Evolutionary conservation across 202 grass and related monocot species (phyloP), one percentile per base, ranked within the genome.

Genomic region (Panicum virgatum): DNA sequence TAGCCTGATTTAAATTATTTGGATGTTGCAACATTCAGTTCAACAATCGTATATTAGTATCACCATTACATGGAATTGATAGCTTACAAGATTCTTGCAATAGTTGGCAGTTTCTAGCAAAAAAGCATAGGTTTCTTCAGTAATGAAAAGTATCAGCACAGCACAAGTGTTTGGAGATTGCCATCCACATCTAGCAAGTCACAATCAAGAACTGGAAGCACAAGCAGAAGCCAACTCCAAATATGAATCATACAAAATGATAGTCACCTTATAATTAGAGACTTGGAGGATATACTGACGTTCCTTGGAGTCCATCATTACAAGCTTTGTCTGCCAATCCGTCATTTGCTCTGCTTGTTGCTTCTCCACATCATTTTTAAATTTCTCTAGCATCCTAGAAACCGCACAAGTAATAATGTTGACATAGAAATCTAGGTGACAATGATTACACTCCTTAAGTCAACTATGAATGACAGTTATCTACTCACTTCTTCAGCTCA

Each of bases 291-390:
- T 90, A 71, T 99, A 99, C 62, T 99, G 96, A 0, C 92, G 80
- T 48, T 99, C 96, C 77, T 99, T 99, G 8, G 91, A 91, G 83
- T 99, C 96, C 91, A 99, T 92, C 81, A 99, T 99, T 11, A 85
- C 93, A 59, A 99, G 65, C 75, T 99, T 99, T 73, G 89, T 96
- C 38, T 94, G 81, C 96, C 96, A 99, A 72, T 94, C 89, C 0
- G 75, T 65, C 91, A 94, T 90, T 84, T 96, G 93, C 9, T 90
- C 93, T 29, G 75, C 61, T 62, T 92, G 91, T 83, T 96, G 96
- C 83, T 96, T 88, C 80, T 92, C 90, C 43, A 93, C 83, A 85
- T 99, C 96, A 92, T 91, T 96, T 82, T 96, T 94, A 27, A 93
- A 99, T 82, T 92, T 99, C 9, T 85, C 93, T 69, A 93, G 83